Conservation (phyloP, 2,329 filamentous ascomycete genomes). For the Dryadomyces quercus-mongolicae region DNA sequence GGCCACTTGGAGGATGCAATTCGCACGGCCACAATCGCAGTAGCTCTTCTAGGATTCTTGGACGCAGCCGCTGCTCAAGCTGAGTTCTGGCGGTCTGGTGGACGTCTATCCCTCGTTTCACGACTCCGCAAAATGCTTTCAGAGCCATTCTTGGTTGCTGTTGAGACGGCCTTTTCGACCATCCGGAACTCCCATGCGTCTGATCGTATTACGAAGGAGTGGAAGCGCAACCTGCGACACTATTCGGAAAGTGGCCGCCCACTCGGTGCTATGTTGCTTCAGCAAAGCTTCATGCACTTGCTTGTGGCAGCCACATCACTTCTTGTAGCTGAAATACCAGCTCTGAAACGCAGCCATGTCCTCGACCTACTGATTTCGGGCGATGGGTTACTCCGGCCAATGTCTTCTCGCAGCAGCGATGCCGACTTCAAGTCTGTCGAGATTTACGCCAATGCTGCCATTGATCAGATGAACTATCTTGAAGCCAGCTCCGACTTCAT, state of each 20-base stretch:
- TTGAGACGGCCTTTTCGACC: constrained; percentile 83
- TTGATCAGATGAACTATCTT: constrained; percentile 73
- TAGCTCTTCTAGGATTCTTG: constrained; percentile 84
- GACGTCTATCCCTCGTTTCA: constrained; percentile 62
- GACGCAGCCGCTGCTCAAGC: constrained; percentile 68
- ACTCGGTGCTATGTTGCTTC: constrained; percentile 80
- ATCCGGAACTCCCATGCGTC: constrained; percentile 66
- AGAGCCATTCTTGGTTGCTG: constrained; percentile 70
- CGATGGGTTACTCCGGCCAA: constrained; percentile 31
- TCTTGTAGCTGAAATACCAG: constrained; percentile 50
- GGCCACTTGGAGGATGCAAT: constrained; percentile 54
- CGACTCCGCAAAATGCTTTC: constrained; percentile 63
- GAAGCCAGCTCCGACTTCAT: constrained; percentile 88
- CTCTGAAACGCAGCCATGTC: constrained; percentile 49
- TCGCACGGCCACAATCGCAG: constrained; percentile 60
- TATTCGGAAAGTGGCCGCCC: constrained; percentile 73
- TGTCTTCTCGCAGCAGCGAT: constrained; percentile 29
- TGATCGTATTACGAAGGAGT: constrained; percentile 60
- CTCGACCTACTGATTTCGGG: constrained; percentile 59
- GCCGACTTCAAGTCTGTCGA: constrained; percentile 45
- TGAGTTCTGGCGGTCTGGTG: constrained; percentile 67
- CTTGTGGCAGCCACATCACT: constrained; percentile 69
- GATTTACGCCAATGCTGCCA: constrained; percentile 57
- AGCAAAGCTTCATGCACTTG: constrained; percentile 78
- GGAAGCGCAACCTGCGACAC: constrained; percentile 75